Evolutionary conservation across 768 basidiomycete genomes (phyloP).

Genomic region (Flagelloscypha sp.): DNA sequence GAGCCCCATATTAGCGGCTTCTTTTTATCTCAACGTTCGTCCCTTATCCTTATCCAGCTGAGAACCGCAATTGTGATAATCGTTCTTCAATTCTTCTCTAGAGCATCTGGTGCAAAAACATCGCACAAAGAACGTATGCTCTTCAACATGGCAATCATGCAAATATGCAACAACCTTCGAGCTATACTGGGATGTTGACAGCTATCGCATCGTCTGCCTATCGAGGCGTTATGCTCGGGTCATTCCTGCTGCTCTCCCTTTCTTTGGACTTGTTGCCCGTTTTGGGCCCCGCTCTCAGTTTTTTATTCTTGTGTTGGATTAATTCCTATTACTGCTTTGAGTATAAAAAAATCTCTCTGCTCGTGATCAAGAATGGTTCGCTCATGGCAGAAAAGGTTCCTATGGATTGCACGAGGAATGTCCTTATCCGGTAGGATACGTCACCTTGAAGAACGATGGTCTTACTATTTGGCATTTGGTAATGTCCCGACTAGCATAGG

Average conservation of each 20-base stretch:
- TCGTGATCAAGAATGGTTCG: constrained; percentile 10
- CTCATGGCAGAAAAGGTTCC: constrained; percentile 41
- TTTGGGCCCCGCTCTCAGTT: constrained; percentile 51
- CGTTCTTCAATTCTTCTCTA: constrained; percentile 21
- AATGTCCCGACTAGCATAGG: constrained; percentile 2
- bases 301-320: constrained; percentile 78
- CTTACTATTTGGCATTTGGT: constrained; percentile 84
- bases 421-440: constrained; percentile 61
- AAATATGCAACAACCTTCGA: constrained; percentile 41
- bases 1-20: constrained; percentile 63
- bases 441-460: constrained; percentile 82
- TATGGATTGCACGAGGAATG: constrained; percentile 69
- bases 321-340: constrained; percentile 90
- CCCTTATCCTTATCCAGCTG: constrained; percentile 1
- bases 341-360: constrained; percentile 29
- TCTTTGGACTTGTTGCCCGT: constrained; percentile 55
- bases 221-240: constrained; percentile 72
- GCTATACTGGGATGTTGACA: constrained; percentile 64
- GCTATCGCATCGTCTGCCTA: constrained; percentile 77
- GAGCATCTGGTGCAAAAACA: constrained; percentile 70
- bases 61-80: background rate
- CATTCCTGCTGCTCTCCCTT: constrained; percentile 64
- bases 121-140: constrained; percentile 66
- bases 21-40: constrained; percentile 78
- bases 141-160: constrained; percentile 64